Base-by-base conservation (phyloP, 257 asterid genomes). In the Perilla frutescens region DNA sequence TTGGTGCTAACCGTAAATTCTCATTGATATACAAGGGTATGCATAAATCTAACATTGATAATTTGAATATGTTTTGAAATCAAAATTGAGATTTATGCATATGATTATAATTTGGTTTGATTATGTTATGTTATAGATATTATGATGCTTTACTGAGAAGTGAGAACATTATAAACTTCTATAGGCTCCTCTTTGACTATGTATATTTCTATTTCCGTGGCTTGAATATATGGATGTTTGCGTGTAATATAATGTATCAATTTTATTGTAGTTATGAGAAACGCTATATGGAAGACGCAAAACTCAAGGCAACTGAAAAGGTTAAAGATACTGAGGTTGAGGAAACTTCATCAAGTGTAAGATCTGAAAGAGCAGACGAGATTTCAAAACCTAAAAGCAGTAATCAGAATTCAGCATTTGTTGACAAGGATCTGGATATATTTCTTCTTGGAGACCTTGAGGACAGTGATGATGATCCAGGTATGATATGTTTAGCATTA, bases 401-500 rank as follows among this genome's bases (percentile, higher is more conserved):
- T 66, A 84, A 67, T 76, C 59, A 57, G 45, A 79, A 82, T 67
- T 59, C 90, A 74, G 77, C 85, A 58, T 66, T 89, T 63, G 77
- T 91, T 37, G 97, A 91, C 75, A 87, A 88, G 83, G 99, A 94
- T 86, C 87, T 94, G 89, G 99, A 94, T 71, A 88, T 86, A 34
- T 94, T 90, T 83, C 98, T 94, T 73, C 91, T 94, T n/a, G 97
- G 98, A 79, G 98, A 91, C 68, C 76, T 74, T 7, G 97, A 84
- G 72, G 99, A 90, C 55, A 80, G 88, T 56, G 98, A 91, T 79
- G 92, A 84, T 73, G 97, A 85, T 51, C 90, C 90, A 86, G 98
- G 99, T 94, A 90, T 26, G 44, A 65, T 45, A 41, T 47, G 31
- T 43, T 45, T 31, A 34, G 34, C 3, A 40, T 7, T 29, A 45